Evolutionary conservation across 2,329 filamentous ascomycete genomes (phyloP).

Genomic region (Claviceps monticola): DNA sequence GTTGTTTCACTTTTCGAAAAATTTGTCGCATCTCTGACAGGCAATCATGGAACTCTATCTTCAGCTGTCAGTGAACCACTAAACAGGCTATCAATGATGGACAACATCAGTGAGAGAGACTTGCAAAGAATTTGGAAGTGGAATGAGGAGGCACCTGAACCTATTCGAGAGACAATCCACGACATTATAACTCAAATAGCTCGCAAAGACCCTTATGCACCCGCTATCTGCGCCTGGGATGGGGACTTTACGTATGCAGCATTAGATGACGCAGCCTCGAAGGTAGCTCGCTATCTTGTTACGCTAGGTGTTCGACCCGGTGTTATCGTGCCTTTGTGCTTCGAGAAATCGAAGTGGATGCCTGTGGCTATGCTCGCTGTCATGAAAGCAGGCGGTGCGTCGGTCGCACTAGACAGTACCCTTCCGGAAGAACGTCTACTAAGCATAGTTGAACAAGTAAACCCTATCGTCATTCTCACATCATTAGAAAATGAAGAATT

Average conservation of each 20-base stretch:
- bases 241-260: conserved; percentile 12
- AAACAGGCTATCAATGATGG: background rate
- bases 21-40: background rate
- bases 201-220: background rate
- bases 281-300: conserved; percentile 5
- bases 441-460: conserved; percentile 1
- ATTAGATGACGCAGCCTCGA: conserved; percentile 7
- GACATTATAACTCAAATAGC: background rate
- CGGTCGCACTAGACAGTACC: conserved; percentile 7
- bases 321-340: conserved; percentile 17
- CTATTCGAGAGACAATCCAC: background rate
- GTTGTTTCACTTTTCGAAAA: conserved; percentile 2
- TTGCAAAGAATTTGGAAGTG: background rate
- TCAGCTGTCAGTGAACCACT: background rate
- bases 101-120: background rate
- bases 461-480: background rate
- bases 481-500: background rate
- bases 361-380: conserved; percentile 18
- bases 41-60: background rate
- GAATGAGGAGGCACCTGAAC: background rate
- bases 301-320: conserved; percentile 11
- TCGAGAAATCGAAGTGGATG: conserved; percentile 22
- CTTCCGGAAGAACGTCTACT: conserved; percentile 6
- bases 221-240: conserved; percentile 14
- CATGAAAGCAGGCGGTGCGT: conserved; percentile 18